Base-by-base conservation (phyloP, 2,329 filamentous ascomycete species). In the Fonsecaea monophora region DNA sequence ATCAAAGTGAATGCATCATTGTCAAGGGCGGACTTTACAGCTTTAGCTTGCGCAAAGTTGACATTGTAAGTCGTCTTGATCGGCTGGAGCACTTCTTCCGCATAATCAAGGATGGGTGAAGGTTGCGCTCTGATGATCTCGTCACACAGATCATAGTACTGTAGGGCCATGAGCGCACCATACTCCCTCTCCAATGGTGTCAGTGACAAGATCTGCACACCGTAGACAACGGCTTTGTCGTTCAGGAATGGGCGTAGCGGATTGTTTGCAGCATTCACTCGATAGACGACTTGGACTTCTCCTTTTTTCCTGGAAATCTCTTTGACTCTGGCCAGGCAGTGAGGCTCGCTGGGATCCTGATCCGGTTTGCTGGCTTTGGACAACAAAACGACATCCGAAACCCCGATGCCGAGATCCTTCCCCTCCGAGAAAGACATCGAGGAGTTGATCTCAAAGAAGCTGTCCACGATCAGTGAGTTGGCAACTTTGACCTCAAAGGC, bases 1-100 rank as follows among this genome's bases (percentile, higher is more conserved):
- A 99, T 93, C 68, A 99, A 83, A 2, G 95, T 98, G 75, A 99
- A 99, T 0, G 92, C 96, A 78, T 98, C 95, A 73, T 99, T 99
- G 74, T 96, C 94, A 65, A 94, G 87, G 12, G 94, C 94, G 61
- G 94, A 96, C 70, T 95, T 87, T 68, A 99, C 92, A 7, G 95
- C 95, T 77, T 92, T 91, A 3, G 94, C 92, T 76, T 99, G 95
- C 5, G 93, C 95, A 50, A 84, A 83, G 76, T 99, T 99, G 64
- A 99, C 86, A 25, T 87, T 86, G 80, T 97, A 98, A 65, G 90
- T 94, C 30, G 86, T 82, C 78, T 90, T 89, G 40, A 92, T 85
- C 7, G 86, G 85, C 6, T 86, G 82, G 6, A 97, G 82, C 67
- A 89, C 89, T 69, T 91, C 87, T 4, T 94, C 89, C 50, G 87